phyloP scores from a whole-genome alignment of 768 basidiomycete genomes.

The Floccularia luteovirens region DNA sequence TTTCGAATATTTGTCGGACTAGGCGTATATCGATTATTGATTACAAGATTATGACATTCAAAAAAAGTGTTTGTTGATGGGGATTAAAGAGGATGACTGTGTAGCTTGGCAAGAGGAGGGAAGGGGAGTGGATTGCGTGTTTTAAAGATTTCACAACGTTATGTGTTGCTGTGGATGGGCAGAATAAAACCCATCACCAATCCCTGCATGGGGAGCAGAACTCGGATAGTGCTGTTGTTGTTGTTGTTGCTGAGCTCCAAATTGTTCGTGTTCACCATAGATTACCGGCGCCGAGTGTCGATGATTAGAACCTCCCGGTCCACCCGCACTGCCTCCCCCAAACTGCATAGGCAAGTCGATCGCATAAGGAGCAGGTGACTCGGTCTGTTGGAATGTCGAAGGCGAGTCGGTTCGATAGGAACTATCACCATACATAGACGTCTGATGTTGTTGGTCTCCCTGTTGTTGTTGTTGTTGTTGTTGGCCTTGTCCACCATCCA shows the following conservation, averaged over 20 bases:
- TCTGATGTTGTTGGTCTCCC: no score
- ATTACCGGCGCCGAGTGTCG: background rate
- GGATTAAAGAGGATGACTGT: no score
- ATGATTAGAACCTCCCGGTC: background rate
- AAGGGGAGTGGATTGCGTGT: no score
- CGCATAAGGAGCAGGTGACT: conserved; percentile 28
- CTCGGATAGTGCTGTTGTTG: conserved; percentile 1
- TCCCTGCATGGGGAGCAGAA: background rate
- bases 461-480: no score
- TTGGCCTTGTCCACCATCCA: background rate
- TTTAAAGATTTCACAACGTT: conserved; percentile 6
- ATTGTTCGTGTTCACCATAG: background rate
- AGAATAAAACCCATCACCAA: background rate
- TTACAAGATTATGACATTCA: no score
- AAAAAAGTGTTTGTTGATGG: no score
- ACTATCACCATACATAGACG: conserved; percentile 17
- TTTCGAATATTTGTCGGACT: no score
- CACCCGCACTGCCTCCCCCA: background rate
- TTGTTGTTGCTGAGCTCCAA: background rate
- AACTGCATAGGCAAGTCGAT: conserved; percentile 27
- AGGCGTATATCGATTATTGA: no score
- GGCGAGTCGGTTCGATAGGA: conserved; percentile 36
- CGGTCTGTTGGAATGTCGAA: conserved; percentile 29
- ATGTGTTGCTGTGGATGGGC: conserved; percentile 3
- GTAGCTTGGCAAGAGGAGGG: no score